Evolutionary conservation across 352 stramenopile species (phyloP), one percentile per base, ranked within the genome.

Genomic region (Globisporangium recalcitrans): DNA sequence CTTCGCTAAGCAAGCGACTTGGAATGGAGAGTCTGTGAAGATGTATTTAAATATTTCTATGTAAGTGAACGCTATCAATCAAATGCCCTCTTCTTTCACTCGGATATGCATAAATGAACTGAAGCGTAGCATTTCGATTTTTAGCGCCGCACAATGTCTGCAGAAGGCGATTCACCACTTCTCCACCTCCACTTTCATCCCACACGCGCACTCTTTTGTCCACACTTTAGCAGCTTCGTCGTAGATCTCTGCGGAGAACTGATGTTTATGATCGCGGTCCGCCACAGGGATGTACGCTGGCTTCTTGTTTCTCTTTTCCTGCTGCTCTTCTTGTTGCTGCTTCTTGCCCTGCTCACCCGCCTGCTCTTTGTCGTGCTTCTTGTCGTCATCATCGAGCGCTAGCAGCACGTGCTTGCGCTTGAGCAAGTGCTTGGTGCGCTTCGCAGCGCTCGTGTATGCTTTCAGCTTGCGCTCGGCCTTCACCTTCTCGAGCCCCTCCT

Each of bases 181-280:
- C 64, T 87, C 77, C 69, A 90, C 82, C n/a, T 87, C 65, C 24
- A 90, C 80, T 49, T 73, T 70, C 69, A 90, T 80, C 19, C 78
- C 80, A 51, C 80, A 90, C 4, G 22, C 60, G 47, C 81, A 90
- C 16, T 71, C 63, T 66, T 88, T 88, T 10, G 71, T 63, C 78
- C 78, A 90, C 14, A 55, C 73, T 5, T 77, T 67, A 4, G 58
- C 42, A 9, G 71, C 44, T 51, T 72, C 38, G 46, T 89, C 70
- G 38, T 70, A 85, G 14, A 27, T 44, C 21, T 90, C 80, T 0
- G 36, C 55, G 1, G 38, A 52, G 51, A 85, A 90, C n/a, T 72
- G 58, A 69, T 90, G 80, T 13, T 73, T 75, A 74, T 90, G 80
- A 53, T 88, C 80, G 6, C 68, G 72, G 44, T 87, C 73, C 0